Percentiles rank a stretch among this genome's conserved stretches.
Evolutionary conservation across 2,329 filamentous ascomycete genomes (phyloP).

Genomic region (Furcasterigmium furcatum): DNA sequence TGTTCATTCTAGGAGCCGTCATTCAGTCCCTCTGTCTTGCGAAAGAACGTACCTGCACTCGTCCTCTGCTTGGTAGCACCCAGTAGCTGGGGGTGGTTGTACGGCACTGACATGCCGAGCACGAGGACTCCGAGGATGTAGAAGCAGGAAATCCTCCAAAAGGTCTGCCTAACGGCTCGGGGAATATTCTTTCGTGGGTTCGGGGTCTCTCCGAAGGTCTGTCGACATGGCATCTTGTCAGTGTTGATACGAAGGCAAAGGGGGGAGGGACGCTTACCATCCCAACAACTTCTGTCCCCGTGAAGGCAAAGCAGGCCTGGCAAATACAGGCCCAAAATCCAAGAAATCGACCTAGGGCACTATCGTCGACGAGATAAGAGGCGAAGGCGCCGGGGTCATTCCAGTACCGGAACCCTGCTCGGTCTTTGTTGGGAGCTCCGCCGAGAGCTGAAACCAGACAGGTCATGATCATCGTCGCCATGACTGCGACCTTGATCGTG

Average conservation of each 20-base stretch:
- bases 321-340: slow-evolving; percentile 33
- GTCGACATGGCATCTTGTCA: too few species aligned
- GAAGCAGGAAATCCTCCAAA: slow-evolving; percentile 51
- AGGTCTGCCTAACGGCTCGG: slow-evolving; percentile 48
- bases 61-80: slow-evolving; percentile 23
- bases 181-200: slow-evolving; percentile 48
- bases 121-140: slow-evolving; percentile 49
- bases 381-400: slow-evolving; percentile 37
- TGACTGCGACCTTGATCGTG: slow-evolving; percentile 39
- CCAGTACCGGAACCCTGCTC: slow-evolving; percentile 44
- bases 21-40: too few species aligned
- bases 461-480: slow-evolving; percentile 32
- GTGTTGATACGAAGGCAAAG: too few species aligned
- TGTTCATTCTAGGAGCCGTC: too few species aligned
- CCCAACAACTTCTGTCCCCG: slow-evolving; percentile 70
- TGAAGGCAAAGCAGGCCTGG: slow-evolving; percentile 34
- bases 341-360: slow-evolving; percentile 31
- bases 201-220: slow-evolving; percentile 65
- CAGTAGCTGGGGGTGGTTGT: slow-evolving; percentile 35
- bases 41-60: slow-evolving; percentile 10
- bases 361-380: slow-evolving; percentile 25
- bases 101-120: slow-evolving; percentile 45
- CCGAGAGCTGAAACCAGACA: slow-evolving; percentile 34
- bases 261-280: too few species aligned
- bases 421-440: slow-evolving; percentile 29